Base-by-base conservation (phyloP, 805 yeast genomes). In the Brettanomyces bruxellensis region DNA sequence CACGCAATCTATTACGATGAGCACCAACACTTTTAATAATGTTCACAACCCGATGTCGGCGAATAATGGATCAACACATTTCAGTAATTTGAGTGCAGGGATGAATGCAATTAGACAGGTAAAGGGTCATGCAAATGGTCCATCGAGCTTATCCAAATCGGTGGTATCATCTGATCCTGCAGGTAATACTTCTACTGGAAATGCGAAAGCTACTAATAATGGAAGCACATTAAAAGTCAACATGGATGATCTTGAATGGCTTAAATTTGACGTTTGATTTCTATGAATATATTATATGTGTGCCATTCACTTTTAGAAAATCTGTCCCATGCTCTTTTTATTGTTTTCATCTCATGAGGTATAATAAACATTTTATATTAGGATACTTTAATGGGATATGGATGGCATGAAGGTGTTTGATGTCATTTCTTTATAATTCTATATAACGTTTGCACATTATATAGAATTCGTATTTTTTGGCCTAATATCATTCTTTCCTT, bases 211-310 rank as follows among this genome's bases (percentile, higher is more conserved):
- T n/a, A 14, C 34, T 8, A 25, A 25, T 44, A 28, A 23, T 25
- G 34, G 18, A 23, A 34, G 18, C 11, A 35, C 38, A 3, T 22
- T 34, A 14, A 41, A 41, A 23, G 47, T 52, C 9, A 49, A 47
- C 44, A 45, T 57, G 40, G 56, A 55, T 22, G 66, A 64, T 45
- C 53, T 65, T 14, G 69, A 64, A 30, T 65, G 69, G 69, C 50
- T 65, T 32, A 62, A 59, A 45, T 65, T 65, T 52, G 67, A 63
- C 41, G 58, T 61, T 43, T 63, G 44, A 51, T 28, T 37, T 6
- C 34, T 44, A 14, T n/a, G 32, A 28, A 28, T 6, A 18, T 18
- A 18, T 18, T 18, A 18, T 18, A 18, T 18, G 18, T 18, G 18
- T 18, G 18, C 18, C 18, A 18, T 28, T 28, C 32, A 28, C 32